phyloP scores from a whole-genome alignment of 1,284 basidiomycete species.

The Cutaneotrichosporon cavernicola region DNA sequence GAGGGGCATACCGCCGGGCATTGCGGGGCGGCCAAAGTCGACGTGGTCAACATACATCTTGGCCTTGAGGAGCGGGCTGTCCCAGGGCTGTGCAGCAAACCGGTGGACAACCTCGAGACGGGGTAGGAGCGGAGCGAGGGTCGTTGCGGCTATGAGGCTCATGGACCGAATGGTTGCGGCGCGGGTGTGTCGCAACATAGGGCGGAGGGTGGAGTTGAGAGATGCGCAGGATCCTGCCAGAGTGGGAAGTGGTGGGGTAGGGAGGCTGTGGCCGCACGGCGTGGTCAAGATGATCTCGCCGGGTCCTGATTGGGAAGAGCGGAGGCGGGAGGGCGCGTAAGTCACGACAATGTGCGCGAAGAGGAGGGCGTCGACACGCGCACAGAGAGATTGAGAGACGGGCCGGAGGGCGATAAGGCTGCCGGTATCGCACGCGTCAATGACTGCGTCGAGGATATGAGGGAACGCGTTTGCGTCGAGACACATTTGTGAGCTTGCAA shows the following conservation, averaged over 20 bases:
- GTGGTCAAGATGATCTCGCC: not conserved
- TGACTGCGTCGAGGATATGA: constrained; percentile 4
- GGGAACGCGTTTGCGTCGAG: not conserved
- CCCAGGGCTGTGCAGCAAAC: not conserved
- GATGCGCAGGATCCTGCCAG: not conserved
- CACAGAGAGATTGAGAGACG: not conserved
- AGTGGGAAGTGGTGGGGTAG: not conserved
- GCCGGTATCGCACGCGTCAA: not conserved
- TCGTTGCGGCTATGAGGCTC: not conserved
- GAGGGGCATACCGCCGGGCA: not conserved
- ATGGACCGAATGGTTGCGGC: not conserved
- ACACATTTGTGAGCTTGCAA: not conserved
- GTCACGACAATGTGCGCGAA: constrained; percentile 2
- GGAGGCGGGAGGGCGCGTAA: not conserved
- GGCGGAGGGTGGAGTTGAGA: not conserved
- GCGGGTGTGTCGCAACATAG: not conserved
- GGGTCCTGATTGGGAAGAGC: not conserved
- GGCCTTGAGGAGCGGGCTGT: constrained; percentile 1
- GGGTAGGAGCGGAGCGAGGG: not conserved
- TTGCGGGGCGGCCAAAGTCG: not conserved
- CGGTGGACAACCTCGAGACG: not conserved
- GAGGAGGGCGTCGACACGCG: not conserved
- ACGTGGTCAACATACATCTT: not conserved
- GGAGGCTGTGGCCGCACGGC: not conserved
- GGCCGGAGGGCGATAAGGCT: not conserved